Percentiles rank a stretch among this genome's conserved stretches.
Evolutionary conservation across 805 yeast species (phyloP).

Genomic region (Schizosaccharomyces cryophilus): DNA sequence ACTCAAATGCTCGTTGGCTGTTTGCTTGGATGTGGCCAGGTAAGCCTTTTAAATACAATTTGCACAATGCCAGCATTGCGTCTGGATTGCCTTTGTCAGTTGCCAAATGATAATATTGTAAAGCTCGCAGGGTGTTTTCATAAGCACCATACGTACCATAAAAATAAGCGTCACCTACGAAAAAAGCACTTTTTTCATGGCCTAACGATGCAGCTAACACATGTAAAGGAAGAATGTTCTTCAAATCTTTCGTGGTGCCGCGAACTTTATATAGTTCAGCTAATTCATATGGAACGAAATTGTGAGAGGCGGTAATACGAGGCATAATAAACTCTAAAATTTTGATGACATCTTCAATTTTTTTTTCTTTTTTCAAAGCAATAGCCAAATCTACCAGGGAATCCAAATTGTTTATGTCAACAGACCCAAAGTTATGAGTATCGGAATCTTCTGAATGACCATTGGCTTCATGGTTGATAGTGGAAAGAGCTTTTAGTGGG

Average conservation of each 20-base stretch:
- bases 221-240: not conserved
- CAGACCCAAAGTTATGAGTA: too few relatives aligned
- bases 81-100: not conserved
- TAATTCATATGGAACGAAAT: not conserved
- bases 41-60: not conserved
- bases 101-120: not conserved
- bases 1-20: not conserved
- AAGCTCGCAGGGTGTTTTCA: not conserved
- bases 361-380: not conserved
- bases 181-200: not conserved
- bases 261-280: not conserved
- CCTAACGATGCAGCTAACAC: not conserved
- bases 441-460: too few relatives aligned
- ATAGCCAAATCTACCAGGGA: not conserved
- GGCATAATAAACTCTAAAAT: not conserved
- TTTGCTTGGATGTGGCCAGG: not conserved
- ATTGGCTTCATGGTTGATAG: too few relatives aligned
- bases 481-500: too few relatives aligned
- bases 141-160: not conserved
- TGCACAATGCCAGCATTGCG: not conserved
- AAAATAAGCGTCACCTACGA: not conserved
- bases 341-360: not conserved
- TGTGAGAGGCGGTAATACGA: not conserved
- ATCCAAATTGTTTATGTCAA: not conserved
- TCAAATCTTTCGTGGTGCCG: not conserved